Conservation (phyloP, 352 stramenopile species). For the Pythium aquatile region DNA sequence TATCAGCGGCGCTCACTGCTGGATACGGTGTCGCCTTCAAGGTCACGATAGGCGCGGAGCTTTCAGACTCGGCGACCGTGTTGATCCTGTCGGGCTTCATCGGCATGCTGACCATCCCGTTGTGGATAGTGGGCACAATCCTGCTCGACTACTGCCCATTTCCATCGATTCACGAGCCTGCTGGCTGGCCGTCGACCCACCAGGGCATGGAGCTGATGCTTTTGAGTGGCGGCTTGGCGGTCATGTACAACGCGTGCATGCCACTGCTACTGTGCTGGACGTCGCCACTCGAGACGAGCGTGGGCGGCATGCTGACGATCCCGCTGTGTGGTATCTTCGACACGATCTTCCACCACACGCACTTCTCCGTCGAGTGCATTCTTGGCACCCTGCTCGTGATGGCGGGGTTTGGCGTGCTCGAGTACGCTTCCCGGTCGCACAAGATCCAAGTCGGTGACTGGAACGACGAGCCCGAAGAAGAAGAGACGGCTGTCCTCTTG, state of each 20-base stretch:
- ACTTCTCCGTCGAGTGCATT: conserved; percentile 47
- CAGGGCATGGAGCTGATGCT: conserved; percentile 36
- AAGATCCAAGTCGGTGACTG: not conserved
- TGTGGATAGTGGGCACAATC: conserved; percentile 41
- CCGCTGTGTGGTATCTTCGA: conserved; percentile 48
- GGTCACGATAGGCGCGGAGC: conserved; percentile 32
- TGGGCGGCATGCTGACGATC: conserved; percentile 51
- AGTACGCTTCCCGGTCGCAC: not conserved
- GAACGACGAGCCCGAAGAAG: not conserved
- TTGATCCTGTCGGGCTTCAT: conserved; percentile 39
- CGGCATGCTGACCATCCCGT: conserved; percentile 39
- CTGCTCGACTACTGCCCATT: conserved; percentile 35
- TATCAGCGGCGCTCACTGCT: conserved; percentile 37
- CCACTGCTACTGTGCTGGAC: conserved; percentile 45
- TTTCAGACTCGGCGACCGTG: conserved; percentile 48
- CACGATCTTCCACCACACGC: conserved; percentile 37
- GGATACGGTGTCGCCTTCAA: conserved; percentile 48
- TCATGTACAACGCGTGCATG: conserved; percentile 37
- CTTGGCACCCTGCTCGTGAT: conserved; percentile 42
- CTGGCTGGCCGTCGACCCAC: conserved; percentile 32
- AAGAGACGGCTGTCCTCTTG: not conserved
- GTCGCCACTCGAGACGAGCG: conserved; percentile 47
- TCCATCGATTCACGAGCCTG: conserved; percentile 37
- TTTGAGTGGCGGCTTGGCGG: conserved; percentile 30
- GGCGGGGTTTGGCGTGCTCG: conserved; percentile 34